Conservation (phyloP, 495 filamentous ascomycete genomes). For the Neurospora sp. region DNA sequence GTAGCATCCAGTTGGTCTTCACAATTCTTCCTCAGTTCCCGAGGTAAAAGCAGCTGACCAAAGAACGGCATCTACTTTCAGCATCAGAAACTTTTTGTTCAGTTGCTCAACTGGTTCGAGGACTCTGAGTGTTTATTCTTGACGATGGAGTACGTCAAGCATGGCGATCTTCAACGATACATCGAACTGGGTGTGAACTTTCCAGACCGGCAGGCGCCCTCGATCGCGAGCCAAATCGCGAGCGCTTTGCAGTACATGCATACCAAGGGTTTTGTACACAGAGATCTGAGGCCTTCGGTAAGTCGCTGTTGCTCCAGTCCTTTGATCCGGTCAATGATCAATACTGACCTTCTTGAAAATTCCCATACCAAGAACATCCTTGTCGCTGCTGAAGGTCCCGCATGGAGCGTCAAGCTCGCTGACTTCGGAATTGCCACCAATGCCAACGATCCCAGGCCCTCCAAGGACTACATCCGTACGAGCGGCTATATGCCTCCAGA, state of each 20-base stretch:
- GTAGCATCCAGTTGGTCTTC: neutral
- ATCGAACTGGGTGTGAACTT: neutral
- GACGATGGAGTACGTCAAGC: slow-evolving; percentile 32
- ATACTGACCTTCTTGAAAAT: neutral
- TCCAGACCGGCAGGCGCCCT: slow-evolving; percentile 25
- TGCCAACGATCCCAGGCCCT: neutral
- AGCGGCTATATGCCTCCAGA: slow-evolving; percentile 9
- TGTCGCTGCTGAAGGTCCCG: slow-evolving; percentile 5
- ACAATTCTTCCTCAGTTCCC: no score
- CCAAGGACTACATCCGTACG: slow-evolving; percentile 4
- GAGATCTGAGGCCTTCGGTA: slow-evolving; percentile 38
- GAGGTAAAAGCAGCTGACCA: no score
- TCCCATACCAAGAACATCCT: slow-evolving; percentile 10
- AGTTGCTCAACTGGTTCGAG: slow-evolving; percentile 30
- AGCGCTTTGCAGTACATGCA: slow-evolving; percentile 41
- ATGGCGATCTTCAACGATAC: slow-evolving; percentile 23
- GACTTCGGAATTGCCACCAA: slow-evolving; percentile 39
- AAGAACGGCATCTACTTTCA: neutral
- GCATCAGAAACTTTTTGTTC: slow-evolving; percentile 17
- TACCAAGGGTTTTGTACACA: slow-evolving; percentile 35
- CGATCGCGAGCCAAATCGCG: slow-evolving; percentile 31
- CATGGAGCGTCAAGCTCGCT: slow-evolving; percentile 40
- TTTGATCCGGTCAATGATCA: neutral
- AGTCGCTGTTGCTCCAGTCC: neutral
- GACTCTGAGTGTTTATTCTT: slow-evolving; percentile 22